Conservation (phyloP, 1,284 basidiomycete species). For the Moesziomyces parantarcticus region DNA sequence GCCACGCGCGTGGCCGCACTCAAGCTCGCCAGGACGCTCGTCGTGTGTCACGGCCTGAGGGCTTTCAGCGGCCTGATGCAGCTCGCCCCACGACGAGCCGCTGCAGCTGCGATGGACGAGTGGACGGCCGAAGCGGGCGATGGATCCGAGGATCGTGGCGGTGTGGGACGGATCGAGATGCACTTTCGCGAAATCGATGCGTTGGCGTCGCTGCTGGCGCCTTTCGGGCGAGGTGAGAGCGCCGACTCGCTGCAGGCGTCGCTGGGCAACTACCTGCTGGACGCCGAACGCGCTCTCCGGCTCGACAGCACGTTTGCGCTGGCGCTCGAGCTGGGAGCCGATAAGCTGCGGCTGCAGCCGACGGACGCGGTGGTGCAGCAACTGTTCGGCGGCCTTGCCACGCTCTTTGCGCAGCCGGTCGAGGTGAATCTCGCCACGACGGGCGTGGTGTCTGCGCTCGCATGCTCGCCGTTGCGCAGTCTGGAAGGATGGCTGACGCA, state of each 20-base stretch:
- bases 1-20: slow-evolving; percentile 47
- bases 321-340: slow-evolving; percentile 20
- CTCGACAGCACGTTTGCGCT: slow-evolving; percentile 50
- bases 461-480: slow-evolving; percentile 83
- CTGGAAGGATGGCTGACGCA: slow-evolving; percentile 83
- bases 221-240: slow-evolving; percentile 12
- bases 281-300: slow-evolving; percentile 75
- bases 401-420: slow-evolving; percentile 85
- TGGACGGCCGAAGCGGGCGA: slow-evolving; percentile 10
- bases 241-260: slow-evolving; percentile 28
- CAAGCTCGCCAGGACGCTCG: slow-evolving; percentile 45
- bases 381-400: slow-evolving; percentile 77
- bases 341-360: slow-evolving; percentile 73
- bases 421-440: slow-evolving; percentile 90
- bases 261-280: slow-evolving; percentile 75
- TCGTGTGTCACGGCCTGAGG: slow-evolving; percentile 51
- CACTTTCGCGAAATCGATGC: slow-evolving; percentile 43
- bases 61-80: slow-evolving; percentile 28
- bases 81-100: slow-evolving; percentile 18
- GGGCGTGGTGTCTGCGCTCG: slow-evolving; percentile 80
- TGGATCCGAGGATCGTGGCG: background rate
- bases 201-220: slow-evolving; percentile 31
- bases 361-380: slow-evolving; percentile 80
- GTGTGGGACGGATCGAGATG: slow-evolving; percentile 5
- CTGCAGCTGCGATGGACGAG: slow-evolving; percentile 6